Percentiles rank a stretch among this genome's conserved stretches.
Conservation (phyloP, 331 rosid species). For the Saraca asoca region DNA sequence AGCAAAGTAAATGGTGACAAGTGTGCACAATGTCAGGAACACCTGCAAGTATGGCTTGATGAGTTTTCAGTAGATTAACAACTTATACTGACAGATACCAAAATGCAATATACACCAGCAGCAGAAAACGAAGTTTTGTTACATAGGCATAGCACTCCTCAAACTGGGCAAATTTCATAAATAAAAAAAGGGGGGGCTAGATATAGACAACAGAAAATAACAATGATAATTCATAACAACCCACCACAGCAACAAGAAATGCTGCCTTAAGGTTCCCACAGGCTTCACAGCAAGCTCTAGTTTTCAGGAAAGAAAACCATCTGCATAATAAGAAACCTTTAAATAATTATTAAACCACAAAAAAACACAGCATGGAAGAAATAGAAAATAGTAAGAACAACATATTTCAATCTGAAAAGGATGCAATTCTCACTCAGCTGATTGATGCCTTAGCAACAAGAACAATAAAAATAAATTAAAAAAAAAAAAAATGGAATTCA, state of each 20-base stretch:
- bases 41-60: constrained; percentile 55
- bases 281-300: constrained; percentile 93
- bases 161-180: too few species aligned
- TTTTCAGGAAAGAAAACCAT: constrained; percentile 94
- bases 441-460: constrained; percentile 9
- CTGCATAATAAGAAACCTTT: constrained; percentile 48
- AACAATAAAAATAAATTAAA: background rate
- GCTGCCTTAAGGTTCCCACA: constrained; percentile 99
- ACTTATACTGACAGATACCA: constrained; percentile 3
- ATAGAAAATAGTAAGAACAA: constrained; percentile 12
- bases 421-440: constrained; percentile 15
- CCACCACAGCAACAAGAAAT: constrained; percentile 94
- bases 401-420: constrained; percentile 2
- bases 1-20: constrained; percentile 86
- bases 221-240: constrained; percentile 32
- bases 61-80: constrained; percentile 22
- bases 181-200: too few species aligned
- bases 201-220: too few species aligned
- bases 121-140: too few species aligned
- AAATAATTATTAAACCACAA: constrained; percentile 28
- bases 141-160: too few species aligned
- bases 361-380: background rate
- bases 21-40: constrained; percentile 78
- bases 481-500: too few species aligned
- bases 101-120: background rate